Base-by-base conservation (phyloP, 371 early-diverging fungal genomes). In the Saksenaea vasiformis region DNA sequence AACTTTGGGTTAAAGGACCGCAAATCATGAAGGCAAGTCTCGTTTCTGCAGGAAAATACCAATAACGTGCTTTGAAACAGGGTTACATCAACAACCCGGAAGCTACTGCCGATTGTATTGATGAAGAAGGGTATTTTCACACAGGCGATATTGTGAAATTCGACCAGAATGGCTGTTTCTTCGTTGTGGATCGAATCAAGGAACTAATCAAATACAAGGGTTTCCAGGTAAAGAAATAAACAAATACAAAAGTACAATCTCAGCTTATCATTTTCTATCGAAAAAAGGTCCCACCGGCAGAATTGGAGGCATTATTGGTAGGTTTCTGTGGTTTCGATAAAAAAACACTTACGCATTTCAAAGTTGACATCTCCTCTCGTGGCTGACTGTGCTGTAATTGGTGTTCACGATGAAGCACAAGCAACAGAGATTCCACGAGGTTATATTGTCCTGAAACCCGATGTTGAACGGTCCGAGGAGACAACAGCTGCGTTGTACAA, bases 371-470 rank as follows among this genome's bases (percentile, higher is more conserved):
- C 51, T 10, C 51, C 51, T 19, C 4, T 47, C 11, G 81, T 97
- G 14, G 80, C 83, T 9, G 95, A 97, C 66, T 85, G 86, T 5
- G 91, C 92, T 35, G 93, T 93, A 2, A 77, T 91, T 58, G 90
- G 90, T 27, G 74, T 81, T 0, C 86, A 85, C 53, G 87, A 85
- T 54, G 76, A 79, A 35, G 72, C 74, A 31, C 76, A 82, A 37
- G 89, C 87, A 0, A 94, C 94, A 0, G 95, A 95, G 65, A 68
- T 91, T 17, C 97, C 96, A 13, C 73, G 85, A 10, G 97, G 93
- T 0, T 94, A 84, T 61, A 71, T 95, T 54, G 93, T 93, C 1
- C 80, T 90, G 19, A 63, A 74, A 26, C 61, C 63, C 28, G 56
- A 31, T 8, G 34, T 64, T 17, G 43, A 47, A 11, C 61, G 24